Base-by-base conservation (phyloP, 139 green algal species). In the Pseudopediastrum boryanum region DNA sequence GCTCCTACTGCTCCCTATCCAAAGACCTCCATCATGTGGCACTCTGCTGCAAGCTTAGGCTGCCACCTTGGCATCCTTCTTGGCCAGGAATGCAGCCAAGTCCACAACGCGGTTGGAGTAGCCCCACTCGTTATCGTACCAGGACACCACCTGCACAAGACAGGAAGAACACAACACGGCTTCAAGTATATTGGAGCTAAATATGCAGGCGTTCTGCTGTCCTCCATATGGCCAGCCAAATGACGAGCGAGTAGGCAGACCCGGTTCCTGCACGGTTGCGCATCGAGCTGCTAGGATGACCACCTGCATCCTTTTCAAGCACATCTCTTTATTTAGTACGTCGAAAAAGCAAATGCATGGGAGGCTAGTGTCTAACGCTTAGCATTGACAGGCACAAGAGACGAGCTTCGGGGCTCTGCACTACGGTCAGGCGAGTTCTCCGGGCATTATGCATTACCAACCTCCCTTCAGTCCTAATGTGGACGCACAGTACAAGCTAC, bases 121-220 rank as follows among this genome's bases (percentile, higher is more conserved):
- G 61, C 94, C 94, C 91, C 90, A 96, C 84, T 98, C 95, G 83
- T 98, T 98, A 89, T 98, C 95, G 71, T 98, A 99, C 95, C 96
- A 99, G 12, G 81, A 88, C 29, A 98, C 93, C 46, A 98, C 78
- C 92, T 96, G 93, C 42, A n/a, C n/a, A n/a, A 90, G 21, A 27
- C 5, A 29, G 54, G 54, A 58, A 58, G 85, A 89, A 54, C 4
- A 3, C 3, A 21, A 33, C 19, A 43, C 12, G 4, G 54, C 42
- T 36, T 33, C 44, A 23, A 71, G 38, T 6, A 43, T 7, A 29
- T 41, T 43, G 71, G 31, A 63, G 19, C 23, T 9, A 6, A 2
- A 10, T 21, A 38, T 6, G 38, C n/a, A n/a, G n/a, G n/a, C n/a
- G n/a, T n/a, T n/a, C n/a, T n/a, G n/a, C n/a, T n/a, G n/a, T n/a